A percentile compares a stretch with the other conserved stretches of the same genome.
phyloP scores from a whole-genome alignment of 73 alveolate species.

The Paramecium bursaria region DNA sequence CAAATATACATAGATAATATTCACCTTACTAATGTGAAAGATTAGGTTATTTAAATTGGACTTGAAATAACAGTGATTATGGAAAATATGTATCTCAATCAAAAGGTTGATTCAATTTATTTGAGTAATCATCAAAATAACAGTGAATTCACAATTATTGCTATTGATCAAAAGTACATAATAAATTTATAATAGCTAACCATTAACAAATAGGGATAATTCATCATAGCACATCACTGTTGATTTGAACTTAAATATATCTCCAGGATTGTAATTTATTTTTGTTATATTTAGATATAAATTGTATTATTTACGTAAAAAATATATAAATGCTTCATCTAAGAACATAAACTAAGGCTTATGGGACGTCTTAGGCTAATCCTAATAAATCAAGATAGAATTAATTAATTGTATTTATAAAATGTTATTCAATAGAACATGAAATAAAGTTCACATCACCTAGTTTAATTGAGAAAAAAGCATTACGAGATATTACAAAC shows the following conservation, averaged over 20 bases:
- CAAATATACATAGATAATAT: conserved; percentile 4
- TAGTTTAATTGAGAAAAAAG: too few species aligned
- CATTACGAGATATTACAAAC: too few species aligned
- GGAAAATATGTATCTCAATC: conserved; percentile 6
- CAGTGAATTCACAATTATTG: neutral
- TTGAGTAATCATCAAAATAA: neutral
- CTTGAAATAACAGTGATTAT: conserved; percentile 7
- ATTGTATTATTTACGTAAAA: conserved; percentile 3
- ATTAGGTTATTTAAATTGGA: neutral
- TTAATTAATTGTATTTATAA: too few species aligned
- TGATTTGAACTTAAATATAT: conserved; percentile 21
- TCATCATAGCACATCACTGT: conserved; percentile 1
- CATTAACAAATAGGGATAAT: conserved; percentile 11
- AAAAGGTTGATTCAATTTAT: conserved; percentile 7
- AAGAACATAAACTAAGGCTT: neutral
- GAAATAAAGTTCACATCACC: too few species aligned
- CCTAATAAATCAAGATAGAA: conserved; percentile 7
- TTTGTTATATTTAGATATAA: too few species aligned
- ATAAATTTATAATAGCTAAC: neutral
- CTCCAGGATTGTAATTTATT: too few species aligned
- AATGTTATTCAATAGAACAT: too few species aligned
- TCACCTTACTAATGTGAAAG: neutral
- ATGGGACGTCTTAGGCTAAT: conserved; percentile 33
- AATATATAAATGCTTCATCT: neutral
- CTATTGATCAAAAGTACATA: too few species aligned